phyloP scores from a whole-genome alignment of 2,329 filamentous ascomycete species.

The Setomelanomma holmii region DNA sequence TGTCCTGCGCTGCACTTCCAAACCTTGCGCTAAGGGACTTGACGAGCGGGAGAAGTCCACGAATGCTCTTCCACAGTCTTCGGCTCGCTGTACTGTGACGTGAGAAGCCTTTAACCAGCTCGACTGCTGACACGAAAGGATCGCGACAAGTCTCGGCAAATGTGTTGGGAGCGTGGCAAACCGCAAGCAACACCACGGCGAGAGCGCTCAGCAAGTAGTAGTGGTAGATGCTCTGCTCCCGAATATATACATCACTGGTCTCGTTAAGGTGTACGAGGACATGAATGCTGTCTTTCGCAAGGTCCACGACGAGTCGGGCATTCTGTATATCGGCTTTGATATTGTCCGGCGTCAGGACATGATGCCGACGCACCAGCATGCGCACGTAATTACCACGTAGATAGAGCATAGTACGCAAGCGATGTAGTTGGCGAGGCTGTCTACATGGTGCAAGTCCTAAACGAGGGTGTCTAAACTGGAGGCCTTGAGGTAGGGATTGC shows the following conservation, averaged over 20 bases:
- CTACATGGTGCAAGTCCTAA: slow-evolving; percentile 6
- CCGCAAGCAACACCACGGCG: slow-evolving; percentile 23
- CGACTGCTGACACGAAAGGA: slow-evolving; percentile 23
- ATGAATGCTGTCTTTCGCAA: slow-evolving; percentile 27
- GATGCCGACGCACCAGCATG: slow-evolving; percentile 24
- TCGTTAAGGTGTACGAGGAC: slow-evolving; percentile 26
- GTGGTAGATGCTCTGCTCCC: slow-evolving; percentile 26
- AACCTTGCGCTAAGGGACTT: slow-evolving; percentile 12
- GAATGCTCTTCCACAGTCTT: slow-evolving; percentile 28
- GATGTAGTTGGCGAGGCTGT: slow-evolving; percentile 22
- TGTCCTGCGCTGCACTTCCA: background rate
- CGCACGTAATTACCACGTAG: slow-evolving; percentile 28
- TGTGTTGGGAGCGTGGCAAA: slow-evolving; percentile 25
- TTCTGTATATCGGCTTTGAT: slow-evolving; percentile 16
- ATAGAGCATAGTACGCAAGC: slow-evolving; percentile 21
- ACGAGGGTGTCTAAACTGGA: slow-evolving; percentile 23
- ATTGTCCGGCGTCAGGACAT: slow-evolving; percentile 26
- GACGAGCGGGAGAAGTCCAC: slow-evolving; percentile 22
- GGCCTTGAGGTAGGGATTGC: slow-evolving; percentile 20
- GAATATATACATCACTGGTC: slow-evolving; percentile 27
- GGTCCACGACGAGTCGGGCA: slow-evolving; percentile 22
- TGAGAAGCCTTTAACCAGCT: slow-evolving; percentile 29
- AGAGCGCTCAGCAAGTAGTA: slow-evolving; percentile 28
- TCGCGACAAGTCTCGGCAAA: slow-evolving; percentile 25
- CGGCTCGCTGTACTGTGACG: slow-evolving; percentile 22